Base-by-base conservation (phyloP, 768 basidiomycete genomes). In the Podaxis sp. region DNA sequence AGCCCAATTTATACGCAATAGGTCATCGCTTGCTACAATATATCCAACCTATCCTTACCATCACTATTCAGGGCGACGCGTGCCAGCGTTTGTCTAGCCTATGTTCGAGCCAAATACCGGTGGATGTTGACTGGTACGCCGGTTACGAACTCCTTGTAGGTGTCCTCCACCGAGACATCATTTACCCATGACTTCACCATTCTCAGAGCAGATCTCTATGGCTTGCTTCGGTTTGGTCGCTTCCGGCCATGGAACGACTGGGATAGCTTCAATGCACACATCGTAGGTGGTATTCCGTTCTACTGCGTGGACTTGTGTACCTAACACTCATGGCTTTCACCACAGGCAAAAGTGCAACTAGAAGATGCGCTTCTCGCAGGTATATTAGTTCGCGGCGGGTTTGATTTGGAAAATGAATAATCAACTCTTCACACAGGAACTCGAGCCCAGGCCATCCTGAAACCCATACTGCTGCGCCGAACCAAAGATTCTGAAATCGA, bases 51-150 rank as follows among this genome's bases (percentile, higher is more conserved):
- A 49, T 29, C 17, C 41, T 52, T 17, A 54, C 9, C 2, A 13
- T 7, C 43, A 56, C 3, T 37, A 6, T 3, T 37, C 64, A 87
- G 85, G 38, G 72, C 74, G 11, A 89, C 88, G 2, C 81, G 82
- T 4, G 77, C 83, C 9, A 89, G 87, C 66, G 75, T 82, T 29
- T 82, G 81, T 40, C 76, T 88, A 19, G 85, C 87, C 1, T 80
- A 82, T 66, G 76, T 94, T 29, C 79, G 83, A 47, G 74, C 87
- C 0, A 85, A 81, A 63, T 88, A 89, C 67, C 77, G 91, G 22
- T 94, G 93, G 93, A 85, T 86, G 77, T 76, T 93, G 25, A 92
- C 90, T 0, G 89, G 89, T 38, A 90, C 89, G 0, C 89, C 89
- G 1, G 83, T 90, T 9, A 90, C 89, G 0, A 90, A 91, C 60